A percentile compares a stretch with the other conserved stretches of the same genome.
These are phyloP conservation scores for Trichosanthes truncata DNA, from an alignment of 306 rosid genomes.

Conservation along the genomic window DNA sequence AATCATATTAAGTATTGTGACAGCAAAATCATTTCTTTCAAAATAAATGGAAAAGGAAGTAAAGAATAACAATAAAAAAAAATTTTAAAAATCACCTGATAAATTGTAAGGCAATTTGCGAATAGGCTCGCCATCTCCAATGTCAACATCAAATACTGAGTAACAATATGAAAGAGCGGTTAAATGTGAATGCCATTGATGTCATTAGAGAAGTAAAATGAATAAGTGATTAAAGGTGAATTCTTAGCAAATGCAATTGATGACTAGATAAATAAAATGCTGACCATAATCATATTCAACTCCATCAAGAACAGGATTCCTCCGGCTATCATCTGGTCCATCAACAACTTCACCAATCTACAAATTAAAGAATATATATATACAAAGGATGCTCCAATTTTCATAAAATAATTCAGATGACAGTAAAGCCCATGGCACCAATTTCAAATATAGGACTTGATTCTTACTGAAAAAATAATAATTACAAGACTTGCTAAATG, in stretches of 20 bases:
- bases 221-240: background rate
- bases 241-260: background rate
- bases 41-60: background rate
- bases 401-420: background rate
- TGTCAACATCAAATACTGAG: conserved; percentile 92
- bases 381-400: background rate
- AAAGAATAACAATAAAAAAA: background rate
- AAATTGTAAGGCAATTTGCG: conserved; percentile 89
- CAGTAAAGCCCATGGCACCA: background rate
- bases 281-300: conserved; percentile 76
- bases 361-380: background rate
- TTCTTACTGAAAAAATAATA: background rate
- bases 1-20: background rate
- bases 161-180: conserved; percentile 10
- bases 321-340: conserved; percentile 65
- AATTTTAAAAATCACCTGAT: conserved; percentile 69
- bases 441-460: background rate
- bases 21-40: background rate
- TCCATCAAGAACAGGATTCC: conserved; percentile 61
- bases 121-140: conserved; percentile 88
- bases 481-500: background rate
- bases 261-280: conserved; percentile 17
- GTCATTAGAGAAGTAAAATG: background rate
- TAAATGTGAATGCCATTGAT: conserved; percentile 12
- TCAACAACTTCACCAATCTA: conserved; percentile 99